Percentiles rank a stretch among this genome's conserved stretches.
These are phyloP conservation scores for Avena atlantica DNA, from an alignment of 176 grass and related monocot species.

Conservation along the genomic window DNA sequence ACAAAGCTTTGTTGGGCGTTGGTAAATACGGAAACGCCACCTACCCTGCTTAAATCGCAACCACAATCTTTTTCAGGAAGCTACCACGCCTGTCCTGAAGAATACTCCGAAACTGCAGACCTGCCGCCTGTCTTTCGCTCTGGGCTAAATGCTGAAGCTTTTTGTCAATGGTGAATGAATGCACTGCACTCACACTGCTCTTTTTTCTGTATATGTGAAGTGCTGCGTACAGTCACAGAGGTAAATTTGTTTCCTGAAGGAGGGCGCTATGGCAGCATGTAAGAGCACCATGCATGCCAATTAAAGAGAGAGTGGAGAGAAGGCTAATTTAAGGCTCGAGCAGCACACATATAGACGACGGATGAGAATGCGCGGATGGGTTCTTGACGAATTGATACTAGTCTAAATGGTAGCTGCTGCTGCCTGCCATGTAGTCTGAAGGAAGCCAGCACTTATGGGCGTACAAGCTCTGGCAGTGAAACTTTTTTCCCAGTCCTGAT, in stretches of 20 bases:
- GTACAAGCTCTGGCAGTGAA: conserved; percentile 4
- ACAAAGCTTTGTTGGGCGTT: conserved; percentile 34
- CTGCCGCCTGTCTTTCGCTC: conserved; percentile 18
- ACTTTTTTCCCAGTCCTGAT: neutral
- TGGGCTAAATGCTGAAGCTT: conserved; percentile 8
- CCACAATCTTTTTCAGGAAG: conserved; percentile 33
- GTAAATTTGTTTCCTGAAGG: neutral
- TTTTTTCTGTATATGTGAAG: neutral
- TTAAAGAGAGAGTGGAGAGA: neutral
- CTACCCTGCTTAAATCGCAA: conserved; percentile 44
- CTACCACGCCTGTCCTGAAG: conserved; percentile 19
- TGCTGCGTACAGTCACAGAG: neutral
- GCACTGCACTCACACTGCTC: conserved; percentile 9
- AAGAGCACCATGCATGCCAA: neutral
- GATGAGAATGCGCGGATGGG: conserved; percentile 15
- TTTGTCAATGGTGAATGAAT: conserved; percentile 36
- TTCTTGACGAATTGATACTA: conserved; percentile 55
- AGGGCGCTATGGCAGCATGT: neutral
- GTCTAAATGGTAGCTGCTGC: conserved; percentile 56
- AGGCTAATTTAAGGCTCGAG: neutral
- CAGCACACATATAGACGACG: neutral
- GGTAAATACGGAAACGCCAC: conserved; percentile 43
- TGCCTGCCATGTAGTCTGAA: conserved; percentile 15
- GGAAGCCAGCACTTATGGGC: conserved; percentile 35
- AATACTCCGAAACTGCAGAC: conserved; percentile 22